Percentiles rank a stretch among this genome's conserved stretches.
Evolutionary conservation across 2,329 filamentous ascomycete species (phyloP).

Genomic region (Calonectria naviculata): DNA sequence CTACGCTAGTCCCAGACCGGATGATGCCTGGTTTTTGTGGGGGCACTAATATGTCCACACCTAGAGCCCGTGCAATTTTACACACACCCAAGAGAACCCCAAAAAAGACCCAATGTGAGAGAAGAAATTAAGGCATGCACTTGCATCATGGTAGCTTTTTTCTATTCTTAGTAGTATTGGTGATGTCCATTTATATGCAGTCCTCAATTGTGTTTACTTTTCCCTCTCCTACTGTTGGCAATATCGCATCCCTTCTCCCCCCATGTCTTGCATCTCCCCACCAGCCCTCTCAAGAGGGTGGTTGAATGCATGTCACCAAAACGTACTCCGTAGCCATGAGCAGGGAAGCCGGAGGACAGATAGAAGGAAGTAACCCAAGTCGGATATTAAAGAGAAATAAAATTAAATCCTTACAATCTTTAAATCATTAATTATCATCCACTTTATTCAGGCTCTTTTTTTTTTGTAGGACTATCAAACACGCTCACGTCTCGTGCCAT

Average conservation of each 20-base stretch:
- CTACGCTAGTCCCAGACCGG: constrained; percentile 31
- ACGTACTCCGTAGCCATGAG: not conserved
- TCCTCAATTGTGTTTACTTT: too few relatives aligned
- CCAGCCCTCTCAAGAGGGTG: not conserved
- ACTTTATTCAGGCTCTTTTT: not conserved
- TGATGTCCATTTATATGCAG: too few relatives aligned
- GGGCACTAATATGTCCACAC: constrained; percentile 31
- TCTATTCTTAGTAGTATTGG: too few relatives aligned
- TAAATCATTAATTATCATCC: not conserved
- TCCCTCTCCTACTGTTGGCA: too few relatives aligned
- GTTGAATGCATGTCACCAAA: not conserved
- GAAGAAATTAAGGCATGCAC: not conserved
- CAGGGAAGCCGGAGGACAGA: not conserved
- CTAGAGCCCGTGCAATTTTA: constrained; percentile 4
- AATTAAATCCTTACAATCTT: too few relatives aligned
- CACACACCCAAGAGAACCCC: not conserved
- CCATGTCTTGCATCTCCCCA: not conserved
- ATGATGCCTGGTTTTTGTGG: constrained; percentile 8
- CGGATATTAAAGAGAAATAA: not conserved
- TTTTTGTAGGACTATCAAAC: not conserved
- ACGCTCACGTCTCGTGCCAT: not conserved
- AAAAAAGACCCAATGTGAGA: not conserved
- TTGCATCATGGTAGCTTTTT: not conserved
- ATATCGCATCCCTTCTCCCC: not conserved
- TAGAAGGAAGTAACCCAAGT: not conserved